phyloP scores from a whole-genome alignment of 225 moss, liverwort and hornwort species.

The Pleurozium schreberi region DNA sequence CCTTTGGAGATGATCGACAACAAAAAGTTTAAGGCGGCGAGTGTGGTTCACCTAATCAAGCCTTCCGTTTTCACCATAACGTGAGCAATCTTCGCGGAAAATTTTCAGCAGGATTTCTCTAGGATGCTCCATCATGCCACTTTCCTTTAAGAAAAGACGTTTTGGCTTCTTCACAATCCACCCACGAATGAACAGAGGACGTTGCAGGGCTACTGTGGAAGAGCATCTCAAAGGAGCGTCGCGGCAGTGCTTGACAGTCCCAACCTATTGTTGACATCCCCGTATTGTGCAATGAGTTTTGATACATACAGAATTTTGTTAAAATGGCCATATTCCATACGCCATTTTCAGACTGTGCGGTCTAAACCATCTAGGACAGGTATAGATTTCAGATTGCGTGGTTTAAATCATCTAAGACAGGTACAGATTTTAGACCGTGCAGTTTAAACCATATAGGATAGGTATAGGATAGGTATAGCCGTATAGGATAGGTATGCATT shows the following conservation, averaged over 20 bases:
- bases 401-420: too few relatives aligned
- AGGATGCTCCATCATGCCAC: not conserved
- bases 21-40: not conserved
- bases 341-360: too few relatives aligned
- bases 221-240: not conserved
- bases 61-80: not conserved
- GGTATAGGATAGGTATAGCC: too few relatives aligned
- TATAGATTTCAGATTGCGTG: too few relatives aligned
- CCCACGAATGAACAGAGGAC: not conserved
- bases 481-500: too few relatives aligned
- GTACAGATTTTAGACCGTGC: too few relatives aligned
- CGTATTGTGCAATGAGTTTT: not conserved
- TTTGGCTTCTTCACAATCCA: not conserved
- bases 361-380: too few relatives aligned
- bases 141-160: not conserved
- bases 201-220: too few relatives aligned
- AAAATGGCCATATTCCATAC: too few relatives aligned
- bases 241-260: not conserved
- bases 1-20: not conserved
- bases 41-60: not conserved
- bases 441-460: too few relatives aligned
- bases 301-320: not conserved
- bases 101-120: not conserved
- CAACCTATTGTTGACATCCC: too few relatives aligned
- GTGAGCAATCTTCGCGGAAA: not conserved